These are phyloP conservation scores for Microcos paniculata DNA, from an alignment of 345 rosid genomes.

Conservation along the genomic window DNA sequence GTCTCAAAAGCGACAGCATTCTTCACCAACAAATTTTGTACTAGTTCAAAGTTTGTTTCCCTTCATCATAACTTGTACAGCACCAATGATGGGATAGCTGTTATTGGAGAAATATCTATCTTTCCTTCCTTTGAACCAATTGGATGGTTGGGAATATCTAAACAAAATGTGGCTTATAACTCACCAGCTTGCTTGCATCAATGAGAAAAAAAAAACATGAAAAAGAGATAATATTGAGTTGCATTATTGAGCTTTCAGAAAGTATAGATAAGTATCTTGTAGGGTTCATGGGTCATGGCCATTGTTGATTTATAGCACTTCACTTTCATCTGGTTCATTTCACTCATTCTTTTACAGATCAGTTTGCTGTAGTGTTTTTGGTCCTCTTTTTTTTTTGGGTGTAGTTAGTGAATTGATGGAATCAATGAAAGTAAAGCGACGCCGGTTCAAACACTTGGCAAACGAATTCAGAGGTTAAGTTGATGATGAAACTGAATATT, in stretches of 20 bases:
- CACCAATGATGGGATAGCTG: no score
- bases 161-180: neutral
- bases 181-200: neutral
- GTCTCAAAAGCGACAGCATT: neutral
- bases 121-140: neutral
- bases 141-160: neutral
- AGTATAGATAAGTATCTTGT: neutral
- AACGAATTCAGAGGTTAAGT: no score
- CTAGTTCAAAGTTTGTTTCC: no score
- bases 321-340: no score
- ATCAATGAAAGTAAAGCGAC: no score
- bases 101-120: neutral
- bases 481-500: no score
- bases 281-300: neutral
- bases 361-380: no score
- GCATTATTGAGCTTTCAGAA: neutral
- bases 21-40: neutral
- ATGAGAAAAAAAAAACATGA: neutral
- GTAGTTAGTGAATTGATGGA: no score
- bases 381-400: no score
- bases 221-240: neutral
- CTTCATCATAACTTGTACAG: no score
- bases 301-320: neutral
- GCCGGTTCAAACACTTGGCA: no score
- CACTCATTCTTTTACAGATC: neutral